These are phyloP conservation scores for Aspergillus japonicus DNA, from an alignment of 2,329 filamentous ascomycete genomes.

Conservation along the genomic window DNA sequence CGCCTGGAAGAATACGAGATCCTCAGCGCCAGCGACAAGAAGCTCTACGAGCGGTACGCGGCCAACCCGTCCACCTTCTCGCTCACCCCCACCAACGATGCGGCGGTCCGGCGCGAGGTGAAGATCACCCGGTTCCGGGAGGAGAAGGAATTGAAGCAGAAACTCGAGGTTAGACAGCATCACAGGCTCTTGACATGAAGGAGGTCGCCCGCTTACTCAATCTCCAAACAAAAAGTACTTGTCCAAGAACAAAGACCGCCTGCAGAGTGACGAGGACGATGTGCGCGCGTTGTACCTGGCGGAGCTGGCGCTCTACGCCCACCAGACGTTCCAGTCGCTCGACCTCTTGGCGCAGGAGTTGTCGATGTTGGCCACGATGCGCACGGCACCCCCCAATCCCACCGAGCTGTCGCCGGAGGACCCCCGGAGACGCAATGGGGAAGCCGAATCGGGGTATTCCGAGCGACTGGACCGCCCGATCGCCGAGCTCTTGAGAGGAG, in stretches of 20 bases:
- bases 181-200: background rate
- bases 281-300: conserved; percentile 76
- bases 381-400: conserved; percentile 44
- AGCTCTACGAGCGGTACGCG: conserved; percentile 69
- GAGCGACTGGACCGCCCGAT: conserved; percentile 71
- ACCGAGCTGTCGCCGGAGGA: conserved; percentile 36
- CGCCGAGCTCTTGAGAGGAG: conserved; percentile 47
- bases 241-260: conserved; percentile 56
- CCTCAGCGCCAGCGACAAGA: conserved; percentile 62
- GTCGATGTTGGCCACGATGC: conserved; percentile 75
- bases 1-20: conserved; percentile 77
- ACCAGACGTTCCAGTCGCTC: conserved; percentile 81
- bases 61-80: conserved; percentile 72
- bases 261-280: conserved; percentile 79
- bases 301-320: conserved; percentile 68
- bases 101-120: conserved; percentile 69
- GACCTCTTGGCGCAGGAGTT: conserved; percentile 83
- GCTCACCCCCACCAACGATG: conserved; percentile 64
- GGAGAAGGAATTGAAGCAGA: conserved; percentile 81
- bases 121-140: conserved; percentile 84
- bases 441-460: conserved; percentile 59
- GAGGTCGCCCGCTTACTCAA: conserved; percentile 28
- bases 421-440: conserved; percentile 47
- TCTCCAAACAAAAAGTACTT: conserved; percentile 54
- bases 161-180: conserved; percentile 62